phyloP scores from a whole-genome alignment of 2,329 filamentous ascomycete species.

The Trichoderma atrobrunneum region DNA sequence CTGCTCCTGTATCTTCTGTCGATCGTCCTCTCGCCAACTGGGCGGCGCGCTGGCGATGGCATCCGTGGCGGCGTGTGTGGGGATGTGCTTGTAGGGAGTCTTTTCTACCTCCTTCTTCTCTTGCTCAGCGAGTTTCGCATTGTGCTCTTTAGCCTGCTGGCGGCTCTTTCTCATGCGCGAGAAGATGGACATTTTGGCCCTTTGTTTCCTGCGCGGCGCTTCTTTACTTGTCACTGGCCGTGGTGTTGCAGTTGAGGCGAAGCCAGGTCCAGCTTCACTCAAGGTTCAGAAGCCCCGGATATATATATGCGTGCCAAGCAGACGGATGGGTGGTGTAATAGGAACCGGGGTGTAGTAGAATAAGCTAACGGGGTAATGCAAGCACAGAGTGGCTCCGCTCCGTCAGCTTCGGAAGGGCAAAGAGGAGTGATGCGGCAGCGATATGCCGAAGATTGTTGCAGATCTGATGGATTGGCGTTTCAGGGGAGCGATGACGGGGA shows the following conservation, averaged over 20 bases:
- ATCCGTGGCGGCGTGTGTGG: slow-evolving; percentile 60
- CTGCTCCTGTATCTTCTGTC: slow-evolving; percentile 47
- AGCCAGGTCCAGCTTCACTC: background rate
- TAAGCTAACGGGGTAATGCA: slow-evolving; percentile 5
- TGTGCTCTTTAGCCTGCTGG: slow-evolving; percentile 55
- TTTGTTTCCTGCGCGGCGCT: background rate
- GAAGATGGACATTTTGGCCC: slow-evolving; percentile 54
- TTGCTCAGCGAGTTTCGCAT: slow-evolving; percentile 47
- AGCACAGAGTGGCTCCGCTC: slow-evolving; percentile 5
- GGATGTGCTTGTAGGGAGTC: slow-evolving; percentile 56
- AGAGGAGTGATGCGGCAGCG: background rate
- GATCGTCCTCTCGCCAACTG: slow-evolving; percentile 48
- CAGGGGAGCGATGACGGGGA: background rate
- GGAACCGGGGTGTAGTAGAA: slow-evolving; percentile 1
- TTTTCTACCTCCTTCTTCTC: slow-evolving; percentile 40
- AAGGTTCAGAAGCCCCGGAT: background rate
- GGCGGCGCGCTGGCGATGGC: slow-evolving; percentile 54
- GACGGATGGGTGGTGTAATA: background rate
- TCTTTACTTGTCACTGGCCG: background rate
- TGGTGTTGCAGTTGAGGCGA: background rate
- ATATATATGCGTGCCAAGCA: background rate
- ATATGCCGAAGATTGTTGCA: background rate
- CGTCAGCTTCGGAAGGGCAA: background rate
- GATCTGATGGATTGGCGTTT: background rate
- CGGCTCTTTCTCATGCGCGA: slow-evolving; percentile 51